These are phyloP conservation scores for Alternaria brassicicola DNA, from an alignment of 2,329 filamentous ascomycete genomes.

Conservation along the genomic window DNA sequence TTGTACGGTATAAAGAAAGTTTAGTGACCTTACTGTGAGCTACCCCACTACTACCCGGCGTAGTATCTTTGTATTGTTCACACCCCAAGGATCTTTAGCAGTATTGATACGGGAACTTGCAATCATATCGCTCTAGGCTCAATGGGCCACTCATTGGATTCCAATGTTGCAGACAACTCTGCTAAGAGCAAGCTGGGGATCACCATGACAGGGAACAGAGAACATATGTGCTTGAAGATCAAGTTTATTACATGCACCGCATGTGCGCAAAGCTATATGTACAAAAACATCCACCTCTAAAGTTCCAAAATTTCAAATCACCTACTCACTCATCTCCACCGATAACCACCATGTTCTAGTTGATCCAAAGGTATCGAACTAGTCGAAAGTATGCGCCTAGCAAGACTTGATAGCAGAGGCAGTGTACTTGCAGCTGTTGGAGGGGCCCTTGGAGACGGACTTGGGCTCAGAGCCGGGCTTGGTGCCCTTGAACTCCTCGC, in stretches of 20 bases:
- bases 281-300: slow-evolving; percentile 29
- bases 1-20: background rate
- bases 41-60: background rate
- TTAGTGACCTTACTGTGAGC: background rate
- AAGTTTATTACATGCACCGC: slow-evolving; percentile 19
- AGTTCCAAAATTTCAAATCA: background rate
- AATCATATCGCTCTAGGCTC: background rate
- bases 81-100: fast-evolving
- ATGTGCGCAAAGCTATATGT: slow-evolving; percentile 22
- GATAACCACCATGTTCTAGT: background rate
- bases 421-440: slow-evolving; percentile 40
- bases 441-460: slow-evolving; percentile 38
- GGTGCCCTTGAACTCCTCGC: slow-evolving; percentile 45
- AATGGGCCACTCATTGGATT: background rate
- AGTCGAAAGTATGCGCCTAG: slow-evolving; percentile 21
- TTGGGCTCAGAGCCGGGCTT: slow-evolving; percentile 38
- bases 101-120: background rate
- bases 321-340: background rate
- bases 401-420: slow-evolving; percentile 40
- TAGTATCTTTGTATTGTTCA: background rate
- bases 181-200: background rate
- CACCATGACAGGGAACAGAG: background rate
- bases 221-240: background rate
- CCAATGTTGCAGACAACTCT: background rate
- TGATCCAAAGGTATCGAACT: background rate